Base-by-base conservation (phyloP, 345 rosid species). In the Corymbia maculata region DNA sequence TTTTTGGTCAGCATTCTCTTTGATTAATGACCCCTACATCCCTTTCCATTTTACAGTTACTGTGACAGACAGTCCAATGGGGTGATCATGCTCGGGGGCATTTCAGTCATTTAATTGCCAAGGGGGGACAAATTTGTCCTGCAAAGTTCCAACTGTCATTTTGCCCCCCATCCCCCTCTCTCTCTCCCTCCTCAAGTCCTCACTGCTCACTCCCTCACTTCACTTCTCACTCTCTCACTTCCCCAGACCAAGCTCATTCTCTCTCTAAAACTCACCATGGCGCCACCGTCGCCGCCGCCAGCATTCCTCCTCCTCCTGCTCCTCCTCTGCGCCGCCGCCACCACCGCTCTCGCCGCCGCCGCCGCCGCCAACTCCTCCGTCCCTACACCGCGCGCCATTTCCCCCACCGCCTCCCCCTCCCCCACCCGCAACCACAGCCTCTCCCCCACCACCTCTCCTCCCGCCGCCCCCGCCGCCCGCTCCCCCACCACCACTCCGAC, bases 191-290 rank as follows among this genome's bases (percentile, higher is more conserved):
- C 26, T 9, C 1, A 19, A 19, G 49, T 9, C 12, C 26, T 70
- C 80, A 32, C 36, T 50, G 22, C 86, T 86, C 89, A 52, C 55
- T 80, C 42, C 4, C 86, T 85, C 51, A 79, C 90, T 86, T 42
- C 66, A 42, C 50, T 85, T 55, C 86, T 47, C 80, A 13, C n/a
- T 84, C 84, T 12, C 59, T 44, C 61, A 47, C 94, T 89, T 84
- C 49, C 86, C 87, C 9, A 12, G n/a, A 79, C 82, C 86, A 49
- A 45, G 52, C 64, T 66, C 55, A 30, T 88, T 90, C 90, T 53
- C 89, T 79, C 91, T 86, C 68, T 85, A 90, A 32, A 68, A 21
- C 68, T 86, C 91, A 86, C 93, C 89, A 95, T 95, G 97, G 89
- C 86, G 51, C 92, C 87, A 19, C 89, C 68, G 49, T 61, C 44